Evolutionary conservation across 75 land plant species (phyloP).

Genomic region (Gnetum montanum): DNA sequence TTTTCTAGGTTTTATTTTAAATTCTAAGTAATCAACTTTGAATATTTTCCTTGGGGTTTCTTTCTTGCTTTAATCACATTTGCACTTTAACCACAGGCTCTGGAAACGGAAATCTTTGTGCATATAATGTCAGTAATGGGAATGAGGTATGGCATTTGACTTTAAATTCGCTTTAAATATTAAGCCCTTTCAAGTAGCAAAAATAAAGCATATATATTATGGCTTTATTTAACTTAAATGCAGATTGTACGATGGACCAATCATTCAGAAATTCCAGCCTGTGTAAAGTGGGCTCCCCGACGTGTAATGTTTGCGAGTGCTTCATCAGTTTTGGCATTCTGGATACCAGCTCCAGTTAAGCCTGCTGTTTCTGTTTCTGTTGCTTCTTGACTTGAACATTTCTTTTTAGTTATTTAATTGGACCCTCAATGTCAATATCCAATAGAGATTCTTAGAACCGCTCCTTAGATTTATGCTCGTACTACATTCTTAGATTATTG

Average conservation of each 20-base stretch:
- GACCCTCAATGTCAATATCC: too few relatives aligned
- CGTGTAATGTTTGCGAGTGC: conserved; percentile 96
- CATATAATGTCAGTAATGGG: conserved; percentile 59
- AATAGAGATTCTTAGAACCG: too few relatives aligned
- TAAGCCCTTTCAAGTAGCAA: not conserved
- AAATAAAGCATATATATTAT: not conserved
- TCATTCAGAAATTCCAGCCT: conserved; percentile 55
- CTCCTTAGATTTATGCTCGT: too few relatives aligned
- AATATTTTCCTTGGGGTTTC: too few relatives aligned
- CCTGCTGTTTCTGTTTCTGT: conserved; percentile 1
- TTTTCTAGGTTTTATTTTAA: too few relatives aligned
- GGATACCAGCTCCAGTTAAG: conserved; percentile 67
- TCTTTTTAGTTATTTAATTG: too few relatives aligned
- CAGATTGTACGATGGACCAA: conserved; percentile 84
- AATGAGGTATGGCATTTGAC: conserved; percentile 41
- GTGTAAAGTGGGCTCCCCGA: conserved; percentile 96
- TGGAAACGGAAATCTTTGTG: conserved; percentile 91
- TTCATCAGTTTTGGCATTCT: conserved; percentile 69
- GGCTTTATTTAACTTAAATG: not conserved
- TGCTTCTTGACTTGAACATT: too few relatives aligned
- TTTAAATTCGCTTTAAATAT: not conserved
- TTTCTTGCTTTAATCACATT: not conserved
- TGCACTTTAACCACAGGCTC: conserved; percentile 67
- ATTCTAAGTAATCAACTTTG: too few relatives aligned
- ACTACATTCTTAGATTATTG: too few relatives aligned